A percentile compares a stretch with the other conserved stretches of the same genome.
Conservation (phyloP, 106 monocot genomes). For the Apostasia ramifera region DNA sequence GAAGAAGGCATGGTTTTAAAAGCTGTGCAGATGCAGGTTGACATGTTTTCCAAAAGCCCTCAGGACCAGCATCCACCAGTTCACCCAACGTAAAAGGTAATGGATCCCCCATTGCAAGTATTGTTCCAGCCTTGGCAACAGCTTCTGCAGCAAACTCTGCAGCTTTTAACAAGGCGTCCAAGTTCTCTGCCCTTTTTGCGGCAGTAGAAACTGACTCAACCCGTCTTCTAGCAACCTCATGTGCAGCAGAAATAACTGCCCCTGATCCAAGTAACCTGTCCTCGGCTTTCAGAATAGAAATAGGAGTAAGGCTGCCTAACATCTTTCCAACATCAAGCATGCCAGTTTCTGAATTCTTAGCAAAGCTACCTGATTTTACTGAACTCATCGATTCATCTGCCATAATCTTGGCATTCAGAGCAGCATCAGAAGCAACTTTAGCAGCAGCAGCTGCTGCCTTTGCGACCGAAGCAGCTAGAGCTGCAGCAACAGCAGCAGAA, state of each 20-base stretch:
- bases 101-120: slow-evolving; percentile 89
- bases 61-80: slow-evolving; percentile 71
- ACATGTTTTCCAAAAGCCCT: slow-evolving; percentile 51
- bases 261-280: slow-evolving; percentile 39
- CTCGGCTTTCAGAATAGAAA: slow-evolving; percentile 43
- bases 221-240: slow-evolving; percentile 56
- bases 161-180: slow-evolving; percentile 91
- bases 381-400: slow-evolving; percentile 65
- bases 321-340: slow-evolving; percentile 19
- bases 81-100: slow-evolving; percentile 66
- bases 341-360: slow-evolving; percentile 12
- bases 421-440: slow-evolving; percentile 77
- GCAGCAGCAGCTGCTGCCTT: slow-evolving; percentile 93
- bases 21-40: slow-evolving; percentile 7
- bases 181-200: slow-evolving; percentile 76
- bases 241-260: slow-evolving; percentile 56
- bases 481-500: slow-evolving; percentile 77
- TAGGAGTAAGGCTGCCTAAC: slow-evolving; percentile 28
- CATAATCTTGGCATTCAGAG: slow-evolving; percentile 87
- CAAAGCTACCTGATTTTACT: slow-evolving; percentile 11
- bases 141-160: slow-evolving; percentile 94
- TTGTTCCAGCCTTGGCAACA: slow-evolving; percentile 70
- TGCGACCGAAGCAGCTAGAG: slow-evolving; percentile 81
- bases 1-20: slow-evolving; percentile 8
- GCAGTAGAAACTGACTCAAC: slow-evolving; percentile 84